Evolutionary conservation across 2,329 filamentous ascomycete genomes (phyloP), one percentile per base, ranked within the genome.

Genomic region (Biscogniauxia mediterranea): DNA sequence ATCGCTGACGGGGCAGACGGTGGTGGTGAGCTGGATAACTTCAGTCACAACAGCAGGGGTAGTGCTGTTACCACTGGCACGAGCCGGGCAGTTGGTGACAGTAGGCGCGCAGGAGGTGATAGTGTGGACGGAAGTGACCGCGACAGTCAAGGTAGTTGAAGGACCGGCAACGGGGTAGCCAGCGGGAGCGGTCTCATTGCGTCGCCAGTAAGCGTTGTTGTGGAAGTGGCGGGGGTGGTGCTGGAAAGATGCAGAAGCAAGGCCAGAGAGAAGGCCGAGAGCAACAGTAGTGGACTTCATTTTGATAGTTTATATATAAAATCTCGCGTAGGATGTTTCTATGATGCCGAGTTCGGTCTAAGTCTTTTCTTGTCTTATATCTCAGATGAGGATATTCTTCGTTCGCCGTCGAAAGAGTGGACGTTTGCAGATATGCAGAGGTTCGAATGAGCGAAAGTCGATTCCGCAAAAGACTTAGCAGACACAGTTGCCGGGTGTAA

Each of bases 1-100:
- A 3, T 68, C 74, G 38, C 71, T 69, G 8, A 76, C 74, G 15
- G 76, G 75, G 69, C 75, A 78, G 55, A 77, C 67, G 17, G 72
- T 75, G 17, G 74, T 77, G 57, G 74, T 76, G 28, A 75, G 63
- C 38, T 74, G 69, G 46, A 77, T 69, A 51, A 75, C 72, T 68
- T 76, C 71, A 19, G 76, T 77, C 42, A 75, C 70, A 5, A 73
- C 67, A 38, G 66, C 69, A 15, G 70, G 67, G 50, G 68, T 68
- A 54, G 67, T 69, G 59, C 57, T 63, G 50, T 62, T 55, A 32
- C 42, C 56, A 52, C 62, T 58, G 54, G 62, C 26, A 46, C 57
- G 56, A 54, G 66, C 70, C 17, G 73, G 73, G 72, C 72, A 74
- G 72, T 74, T 72, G 9, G 73, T 73, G 59, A 75, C 63, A n/a